Conservation (phyloP, 1,284 basidiomycete genomes). For the Cyathus olla region DNA sequence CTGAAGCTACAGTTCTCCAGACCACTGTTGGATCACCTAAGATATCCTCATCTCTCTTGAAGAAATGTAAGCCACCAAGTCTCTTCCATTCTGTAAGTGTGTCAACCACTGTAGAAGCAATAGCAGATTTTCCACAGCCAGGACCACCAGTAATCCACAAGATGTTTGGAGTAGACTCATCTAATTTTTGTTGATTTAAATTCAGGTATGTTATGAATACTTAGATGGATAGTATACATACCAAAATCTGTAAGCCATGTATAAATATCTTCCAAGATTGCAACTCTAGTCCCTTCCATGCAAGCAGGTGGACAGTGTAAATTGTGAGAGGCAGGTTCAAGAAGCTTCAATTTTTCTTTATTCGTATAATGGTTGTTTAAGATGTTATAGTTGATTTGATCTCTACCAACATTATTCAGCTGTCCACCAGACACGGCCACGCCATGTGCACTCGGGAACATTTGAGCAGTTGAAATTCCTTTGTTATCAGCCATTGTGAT, state of each 20-base stretch:
- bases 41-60: neutral
- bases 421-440: too few relatives aligned
- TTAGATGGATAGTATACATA: too few relatives aligned
- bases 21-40: neutral
- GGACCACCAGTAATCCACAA: neutral
- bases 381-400: too few relatives aligned
- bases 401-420: too few relatives aligned
- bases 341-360: neutral
- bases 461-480: too few relatives aligned
- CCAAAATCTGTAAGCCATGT: neutral
- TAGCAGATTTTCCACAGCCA: constrained; percentile 8
- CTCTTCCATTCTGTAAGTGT: neutral
- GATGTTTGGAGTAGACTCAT: neutral
- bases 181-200: neutral
- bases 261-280: neutral
- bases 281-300: neutral
- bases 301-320: neutral
- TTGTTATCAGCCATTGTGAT: too few relatives aligned
- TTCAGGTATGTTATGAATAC: neutral
- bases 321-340: neutral
- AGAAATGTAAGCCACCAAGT: neutral
- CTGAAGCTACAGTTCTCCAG: neutral
- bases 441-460: too few relatives aligned
- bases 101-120: constrained; percentile 3
- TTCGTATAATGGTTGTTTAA: too few relatives aligned